A percentile compares a stretch with the other conserved stretches of the same genome.
Conservation (phyloP, 139 green algal genomes). For the Klebsormidium nitens region DNA sequence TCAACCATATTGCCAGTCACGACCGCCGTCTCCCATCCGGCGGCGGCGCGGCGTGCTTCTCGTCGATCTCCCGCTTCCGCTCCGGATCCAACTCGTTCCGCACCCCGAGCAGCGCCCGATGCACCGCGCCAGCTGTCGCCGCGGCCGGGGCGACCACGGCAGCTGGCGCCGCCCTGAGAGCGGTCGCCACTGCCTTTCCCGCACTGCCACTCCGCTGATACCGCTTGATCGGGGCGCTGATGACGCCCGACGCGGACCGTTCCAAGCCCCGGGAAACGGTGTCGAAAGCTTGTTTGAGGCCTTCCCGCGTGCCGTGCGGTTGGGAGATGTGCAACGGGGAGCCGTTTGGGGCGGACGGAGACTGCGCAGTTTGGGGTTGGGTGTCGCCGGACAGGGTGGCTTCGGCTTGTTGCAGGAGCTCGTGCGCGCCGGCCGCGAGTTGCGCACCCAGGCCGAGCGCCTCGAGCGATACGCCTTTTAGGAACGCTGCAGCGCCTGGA, state of each 20-base stretch:
- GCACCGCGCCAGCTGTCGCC: constrained; percentile 1
- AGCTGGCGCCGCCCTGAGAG: constrained; percentile 5
- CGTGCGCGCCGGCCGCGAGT: not conserved
- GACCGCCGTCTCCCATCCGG: too few relatives aligned
- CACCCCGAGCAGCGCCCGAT: constrained; percentile 17
- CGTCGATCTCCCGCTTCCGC: constrained; percentile 8
- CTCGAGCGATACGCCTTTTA: not conserved
- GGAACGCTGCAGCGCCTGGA: not conserved
- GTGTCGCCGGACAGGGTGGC: not conserved
- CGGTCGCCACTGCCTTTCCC: not conserved
- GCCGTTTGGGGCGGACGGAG: too few relatives aligned
- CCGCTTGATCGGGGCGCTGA: constrained; percentile 10
- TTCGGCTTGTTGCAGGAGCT: not conserved
- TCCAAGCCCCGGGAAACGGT: constrained; percentile 4
- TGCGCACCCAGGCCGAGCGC: not conserved
- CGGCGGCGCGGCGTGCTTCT: constrained; percentile 10
- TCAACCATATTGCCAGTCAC: too few relatives aligned
- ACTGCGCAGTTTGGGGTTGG: not conserved
- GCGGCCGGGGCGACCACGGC: constrained; percentile 12
- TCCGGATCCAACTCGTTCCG: constrained; percentile 18
- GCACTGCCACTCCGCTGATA: not conserved
- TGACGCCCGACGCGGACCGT: not conserved
- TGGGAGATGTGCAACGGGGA: too few relatives aligned
- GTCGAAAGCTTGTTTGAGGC: constrained; percentile 2
- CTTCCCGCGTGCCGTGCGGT: not conserved